These are phyloP conservation scores for Cicer yamashitae DNA, from an alignment of 306 rosid genomes.

Conservation along the genomic window DNA sequence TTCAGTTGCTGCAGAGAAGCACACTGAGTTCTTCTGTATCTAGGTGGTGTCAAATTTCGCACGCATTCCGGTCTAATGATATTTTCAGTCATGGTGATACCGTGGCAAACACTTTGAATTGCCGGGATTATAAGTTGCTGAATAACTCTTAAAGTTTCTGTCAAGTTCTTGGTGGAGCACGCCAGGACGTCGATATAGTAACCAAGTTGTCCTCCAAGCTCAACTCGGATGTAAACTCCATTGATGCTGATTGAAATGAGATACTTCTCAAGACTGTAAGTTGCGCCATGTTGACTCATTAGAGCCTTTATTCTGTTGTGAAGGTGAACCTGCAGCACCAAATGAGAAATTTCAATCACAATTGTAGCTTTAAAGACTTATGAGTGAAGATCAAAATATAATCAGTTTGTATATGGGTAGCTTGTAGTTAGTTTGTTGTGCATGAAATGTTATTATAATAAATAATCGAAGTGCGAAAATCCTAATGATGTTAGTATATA, in stretches of 20 bases:
- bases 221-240: constrained; percentile 87
- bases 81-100: constrained; percentile 77
- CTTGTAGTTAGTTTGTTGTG: neutral
- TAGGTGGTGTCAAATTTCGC: constrained; percentile 72
- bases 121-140: constrained; percentile 83
- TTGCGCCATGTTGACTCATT: constrained; percentile 84
- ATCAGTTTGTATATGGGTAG: neutral
- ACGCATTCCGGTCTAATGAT: constrained; percentile 88
- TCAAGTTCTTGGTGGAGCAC: constrained; percentile 85
- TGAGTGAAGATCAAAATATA: neutral
- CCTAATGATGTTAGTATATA: neutral
- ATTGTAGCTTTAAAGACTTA: constrained; percentile 6
- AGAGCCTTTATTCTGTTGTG: constrained; percentile 77
- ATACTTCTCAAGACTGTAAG: constrained; percentile 88
- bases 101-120: constrained; percentile 80
- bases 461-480: constrained; percentile 16
- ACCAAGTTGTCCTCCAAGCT: constrained; percentile 86
- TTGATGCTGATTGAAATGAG: constrained; percentile 78
- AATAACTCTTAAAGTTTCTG: constrained; percentile 78
- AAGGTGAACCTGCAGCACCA: constrained; percentile 77
- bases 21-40: constrained; percentile 72
- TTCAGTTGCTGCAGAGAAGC: constrained; percentile 76
- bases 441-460: neutral
- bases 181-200: constrained; percentile 78
- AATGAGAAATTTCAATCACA: constrained; percentile 38